Percentiles rank a stretch among this genome's conserved stretches.
Evolutionary conservation across 495 filamentous ascomycete genomes (phyloP).

Genomic region (Thermochaetoides thermophila): DNA sequence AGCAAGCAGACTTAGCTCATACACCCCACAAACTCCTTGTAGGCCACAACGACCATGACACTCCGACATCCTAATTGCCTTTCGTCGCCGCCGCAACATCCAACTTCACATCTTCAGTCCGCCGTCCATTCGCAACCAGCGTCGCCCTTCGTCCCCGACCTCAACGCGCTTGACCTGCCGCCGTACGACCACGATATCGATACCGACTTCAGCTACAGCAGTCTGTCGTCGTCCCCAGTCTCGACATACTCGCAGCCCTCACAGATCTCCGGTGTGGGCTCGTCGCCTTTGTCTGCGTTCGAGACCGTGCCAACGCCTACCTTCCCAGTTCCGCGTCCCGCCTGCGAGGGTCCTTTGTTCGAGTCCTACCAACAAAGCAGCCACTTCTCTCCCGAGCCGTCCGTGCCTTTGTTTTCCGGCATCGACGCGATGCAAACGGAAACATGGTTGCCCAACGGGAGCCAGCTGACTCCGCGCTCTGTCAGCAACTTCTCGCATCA

Average conservation of each 20-base stretch:
- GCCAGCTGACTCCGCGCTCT: conserved; percentile 28
- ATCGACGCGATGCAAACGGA: conserved; percentile 31
- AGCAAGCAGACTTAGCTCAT: no score
- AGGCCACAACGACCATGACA: no score
- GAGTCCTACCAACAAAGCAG: conserved; percentile 14
- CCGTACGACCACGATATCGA: conserved; percentile 3
- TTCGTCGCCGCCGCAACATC: no score
- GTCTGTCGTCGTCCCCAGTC: conserved; percentile 18
- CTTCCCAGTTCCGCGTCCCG: conserved; percentile 16
- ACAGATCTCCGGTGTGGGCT: conserved; percentile 11
- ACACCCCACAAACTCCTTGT: no score
- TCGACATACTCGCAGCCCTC: conserved; percentile 21
- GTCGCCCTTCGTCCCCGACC: conserved; percentile 1
- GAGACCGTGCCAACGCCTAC: conserved; percentile 23
- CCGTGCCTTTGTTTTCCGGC: conserved; percentile 13
- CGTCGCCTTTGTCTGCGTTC: conserved; percentile 26
- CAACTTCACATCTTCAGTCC: no score
- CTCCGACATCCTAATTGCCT: no score
- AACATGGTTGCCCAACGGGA: conserved; percentile 22
- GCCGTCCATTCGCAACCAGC: conserved; percentile 1
- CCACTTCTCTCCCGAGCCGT: conserved; percentile 13
- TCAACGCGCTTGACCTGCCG: no score
- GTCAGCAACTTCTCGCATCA: conserved; percentile 29
- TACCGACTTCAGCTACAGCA: conserved; percentile 9
- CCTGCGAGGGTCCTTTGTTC: conserved; percentile 18